phyloP scores from a whole-genome alignment of 164 flowering plant species.

The Vitis amurensis region DNA sequence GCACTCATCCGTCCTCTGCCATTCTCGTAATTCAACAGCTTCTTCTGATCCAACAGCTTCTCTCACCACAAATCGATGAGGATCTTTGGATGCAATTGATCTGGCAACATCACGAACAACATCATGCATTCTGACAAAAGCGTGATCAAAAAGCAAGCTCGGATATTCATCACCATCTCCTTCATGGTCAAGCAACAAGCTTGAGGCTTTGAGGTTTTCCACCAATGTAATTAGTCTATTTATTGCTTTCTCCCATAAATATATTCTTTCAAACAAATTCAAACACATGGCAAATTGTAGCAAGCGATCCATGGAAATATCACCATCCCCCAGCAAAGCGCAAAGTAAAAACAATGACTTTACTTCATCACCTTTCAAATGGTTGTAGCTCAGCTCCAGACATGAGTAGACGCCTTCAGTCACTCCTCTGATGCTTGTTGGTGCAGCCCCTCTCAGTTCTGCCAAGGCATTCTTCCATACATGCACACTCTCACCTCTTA shows the following conservation, averaged over 20 bases:
- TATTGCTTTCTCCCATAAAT: neutral
- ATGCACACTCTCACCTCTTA: accelerated
- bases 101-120: no score
- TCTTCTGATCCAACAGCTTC: neutral
- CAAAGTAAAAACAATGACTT: no score
- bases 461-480: no score
- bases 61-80: neutral
- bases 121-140: neutral
- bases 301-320: neutral
- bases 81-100: neutral
- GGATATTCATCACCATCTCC: accelerated
- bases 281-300: neutral
- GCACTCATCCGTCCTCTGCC: neutral
- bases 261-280: neutral
- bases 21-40: neutral
- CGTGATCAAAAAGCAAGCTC: neutral
- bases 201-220: neutral
- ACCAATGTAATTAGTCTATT: neutral
- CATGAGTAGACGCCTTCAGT: no score
- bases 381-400: no score
- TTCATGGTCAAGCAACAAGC: neutral
- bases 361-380: no score
- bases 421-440: no score
- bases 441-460: no score
- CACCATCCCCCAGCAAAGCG: no score